These are phyloP conservation scores for Mycena maculata DNA, from an alignment of 768 basidiomycete species.

Conservation along the genomic window DNA sequence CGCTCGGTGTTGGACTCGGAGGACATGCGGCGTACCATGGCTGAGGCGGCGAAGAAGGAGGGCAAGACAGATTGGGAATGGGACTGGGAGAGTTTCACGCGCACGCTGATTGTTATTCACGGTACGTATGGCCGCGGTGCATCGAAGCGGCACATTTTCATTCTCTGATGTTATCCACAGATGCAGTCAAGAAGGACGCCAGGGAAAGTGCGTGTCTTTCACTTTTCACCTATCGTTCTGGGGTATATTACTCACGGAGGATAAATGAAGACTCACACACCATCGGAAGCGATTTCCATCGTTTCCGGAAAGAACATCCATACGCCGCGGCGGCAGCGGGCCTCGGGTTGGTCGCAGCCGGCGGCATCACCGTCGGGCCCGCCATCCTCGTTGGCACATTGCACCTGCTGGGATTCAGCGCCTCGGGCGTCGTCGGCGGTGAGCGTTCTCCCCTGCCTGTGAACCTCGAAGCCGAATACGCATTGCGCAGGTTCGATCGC, in stretches of 20 bases:
- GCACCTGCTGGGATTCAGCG: constrained; percentile 5
- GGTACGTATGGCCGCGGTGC: no score
- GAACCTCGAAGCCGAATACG: no score
- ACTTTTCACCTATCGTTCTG: not conserved
- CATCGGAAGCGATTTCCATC: not conserved
- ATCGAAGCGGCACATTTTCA: no score
- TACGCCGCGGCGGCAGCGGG: constrained; percentile 14
- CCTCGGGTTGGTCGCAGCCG: constrained; percentile 8
- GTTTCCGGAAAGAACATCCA: constrained; percentile 13
- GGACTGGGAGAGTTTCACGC: constrained; percentile 9
- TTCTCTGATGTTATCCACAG: not conserved
- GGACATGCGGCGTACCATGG: not conserved
- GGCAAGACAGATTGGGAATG: not conserved
- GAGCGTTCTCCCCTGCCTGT: not conserved
- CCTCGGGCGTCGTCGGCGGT: constrained; percentile 9
- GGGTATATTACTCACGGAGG: not conserved
- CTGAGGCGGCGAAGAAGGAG: no score
- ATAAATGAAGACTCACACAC: not conserved
- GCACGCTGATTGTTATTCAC: constrained; percentile 5
- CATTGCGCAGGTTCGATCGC: no score
- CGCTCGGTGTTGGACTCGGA: constrained; percentile 1
- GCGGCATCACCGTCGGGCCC: constrained; percentile 7
- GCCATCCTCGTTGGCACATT: constrained; percentile 10
- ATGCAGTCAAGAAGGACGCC: constrained; percentile 4
- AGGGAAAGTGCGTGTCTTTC: not conserved